A percentile compares a stretch with the other conserved stretches of the same genome.
Conservation (phyloP, 2,329 filamentous ascomycete species). For the Lizonia empirigonia region DNA sequence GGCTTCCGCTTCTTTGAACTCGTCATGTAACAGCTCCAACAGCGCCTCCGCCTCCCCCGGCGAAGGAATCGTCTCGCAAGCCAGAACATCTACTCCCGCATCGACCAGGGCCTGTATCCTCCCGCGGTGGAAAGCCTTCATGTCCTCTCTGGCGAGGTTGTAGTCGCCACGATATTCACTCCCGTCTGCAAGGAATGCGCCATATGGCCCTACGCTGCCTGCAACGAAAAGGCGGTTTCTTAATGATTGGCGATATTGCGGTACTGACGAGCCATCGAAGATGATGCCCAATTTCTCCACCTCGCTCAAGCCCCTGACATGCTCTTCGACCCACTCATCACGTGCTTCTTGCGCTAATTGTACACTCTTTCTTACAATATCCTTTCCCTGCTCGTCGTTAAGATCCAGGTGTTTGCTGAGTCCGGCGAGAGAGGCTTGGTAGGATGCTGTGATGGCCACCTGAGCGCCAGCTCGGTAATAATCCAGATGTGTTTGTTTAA, state of each 20-base stretch:
- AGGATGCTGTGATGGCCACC: conserved; percentile 55
- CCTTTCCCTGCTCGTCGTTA: conserved; percentile 39
- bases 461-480: conserved; percentile 55
- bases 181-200: conserved; percentile 55
- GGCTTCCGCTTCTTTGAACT: conserved; percentile 46
- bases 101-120: conserved; percentile 51
- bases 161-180: conserved; percentile 56
- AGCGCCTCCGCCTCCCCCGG: conserved; percentile 49
- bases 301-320: not conserved
- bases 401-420: conserved; percentile 48
- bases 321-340: conserved; percentile 33
- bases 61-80: conserved; percentile 54
- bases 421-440: conserved; percentile 54
- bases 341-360: conserved; percentile 49
- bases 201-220: conserved; percentile 56
- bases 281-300: not conserved
- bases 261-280: not conserved
- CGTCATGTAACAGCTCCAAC: conserved; percentile 44
- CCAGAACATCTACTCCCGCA: conserved; percentile 52
- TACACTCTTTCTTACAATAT: conserved; percentile 51
- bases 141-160: conserved; percentile 29
- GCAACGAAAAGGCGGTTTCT: conserved; percentile 44
- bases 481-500: conserved; percentile 52
- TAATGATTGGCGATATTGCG: not conserved
- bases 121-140: conserved; percentile 53